Percentiles rank a stretch among this genome's conserved stretches.
These are phyloP conservation scores for Blastobotrys proliferans DNA, from an alignment of 1,139 yeast genomes.

Conservation along the genomic window DNA sequence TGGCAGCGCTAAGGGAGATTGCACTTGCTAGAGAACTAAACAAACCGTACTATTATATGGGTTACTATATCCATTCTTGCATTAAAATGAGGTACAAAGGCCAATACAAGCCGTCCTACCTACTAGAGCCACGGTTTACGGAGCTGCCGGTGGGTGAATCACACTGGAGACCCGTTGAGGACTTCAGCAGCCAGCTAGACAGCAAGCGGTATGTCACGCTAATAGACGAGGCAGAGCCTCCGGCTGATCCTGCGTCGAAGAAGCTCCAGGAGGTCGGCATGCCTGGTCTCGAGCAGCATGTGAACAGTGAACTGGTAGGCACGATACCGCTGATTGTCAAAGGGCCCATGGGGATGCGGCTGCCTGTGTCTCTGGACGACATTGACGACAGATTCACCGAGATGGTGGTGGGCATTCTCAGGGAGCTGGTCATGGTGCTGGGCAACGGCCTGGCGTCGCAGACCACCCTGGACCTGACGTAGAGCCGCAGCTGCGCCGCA, in stretches of 20 bases:
- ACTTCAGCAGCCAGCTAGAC: background rate
- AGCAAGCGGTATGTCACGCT: background rate
- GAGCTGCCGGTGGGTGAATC: background rate
- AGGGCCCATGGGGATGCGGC: background rate
- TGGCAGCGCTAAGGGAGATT: slow-evolving; percentile 72
- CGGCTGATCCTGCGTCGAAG: too few relatives aligned
- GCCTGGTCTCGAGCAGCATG: too few relatives aligned
- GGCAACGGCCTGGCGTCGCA: background rate
- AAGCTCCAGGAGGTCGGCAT: slow-evolving; percentile 1
- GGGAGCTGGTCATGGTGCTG: slow-evolving; percentile 2
- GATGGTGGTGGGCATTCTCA: background rate
- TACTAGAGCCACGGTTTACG: slow-evolving; percentile 34
- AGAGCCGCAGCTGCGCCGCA: too few relatives aligned
- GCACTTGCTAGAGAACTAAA: slow-evolving; percentile 40
- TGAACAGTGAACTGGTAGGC: too few relatives aligned
- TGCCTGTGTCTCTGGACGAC: slow-evolving; percentile 1
- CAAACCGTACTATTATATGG: slow-evolving; percentile 60
- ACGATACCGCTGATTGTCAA: too few relatives aligned
- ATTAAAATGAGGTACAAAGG: slow-evolving; percentile 79
- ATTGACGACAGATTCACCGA: background rate
- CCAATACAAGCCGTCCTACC: slow-evolving; percentile 44
- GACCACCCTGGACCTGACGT: slow-evolving; percentile 1
- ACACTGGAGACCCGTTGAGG: background rate
- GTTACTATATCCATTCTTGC: slow-evolving; percentile 71
- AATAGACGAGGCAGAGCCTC: background rate